Base-by-base conservation (phyloP, 257 asterid species). In the Penstemon eatonii region DNA sequence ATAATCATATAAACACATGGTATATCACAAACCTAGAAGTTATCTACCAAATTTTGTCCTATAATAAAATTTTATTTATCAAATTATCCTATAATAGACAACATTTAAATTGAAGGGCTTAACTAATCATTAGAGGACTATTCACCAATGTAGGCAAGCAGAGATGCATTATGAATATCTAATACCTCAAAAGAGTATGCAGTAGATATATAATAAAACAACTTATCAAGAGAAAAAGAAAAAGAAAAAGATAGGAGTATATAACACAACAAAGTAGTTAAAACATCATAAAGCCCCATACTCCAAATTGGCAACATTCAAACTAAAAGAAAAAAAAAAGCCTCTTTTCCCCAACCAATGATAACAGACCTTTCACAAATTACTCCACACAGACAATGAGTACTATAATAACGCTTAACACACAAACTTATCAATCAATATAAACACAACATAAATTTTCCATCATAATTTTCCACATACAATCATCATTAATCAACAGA, bases 61-160 rank as follows among this genome's bases (percentile, higher is more conserved):
- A 53, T 6, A 38, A 8, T 3, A 8, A 40, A 3, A 8, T 36
- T 7, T 66, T 51, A 63, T 5, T 59, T 25, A 25, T 25, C 2
- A 25, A 25, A 25, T 25, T 1, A 25, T 25, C 33, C 33, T 25
- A 25, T 25, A 25, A 42, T 54, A 56, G 47, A 46, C 18, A 40
- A 7, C 44, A 33, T 13, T 52, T n/a, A 33, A 11, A 46, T 8
- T 41, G 7, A n/a, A 4, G 11, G 44, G 45, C 47, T 7, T 5
- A 62, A 19, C 25, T 10, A 51, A 64, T 8, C 25, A 40, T 56
- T 43, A 63, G 33, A 65, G 46, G 51, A 46, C 63, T 43, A 59
- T 63, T 15, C 45, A 45, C 11, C 53, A 49, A 69, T 49, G 10
- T 43, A 11, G 15, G 52, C 58, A 37, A n/a, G 43, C 36, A 46